Evolutionary conservation across 2,329 filamentous ascomycete genomes (phyloP).

Genomic region (Hysterium pulicare): DNA sequence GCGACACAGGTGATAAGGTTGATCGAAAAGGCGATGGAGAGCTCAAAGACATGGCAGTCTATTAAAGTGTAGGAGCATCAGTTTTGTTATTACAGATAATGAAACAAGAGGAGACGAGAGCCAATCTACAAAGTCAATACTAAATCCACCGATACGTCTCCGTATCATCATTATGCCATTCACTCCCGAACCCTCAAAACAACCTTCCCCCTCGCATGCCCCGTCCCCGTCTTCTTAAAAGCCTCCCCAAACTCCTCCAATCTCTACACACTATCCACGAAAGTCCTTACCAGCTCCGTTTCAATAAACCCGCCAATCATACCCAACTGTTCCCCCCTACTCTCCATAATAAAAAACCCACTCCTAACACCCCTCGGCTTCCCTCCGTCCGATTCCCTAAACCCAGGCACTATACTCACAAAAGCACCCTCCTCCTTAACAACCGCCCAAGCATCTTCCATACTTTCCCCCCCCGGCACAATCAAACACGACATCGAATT

Average conservation of each 20-base stretch:
- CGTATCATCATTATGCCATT: constrained; percentile 1
- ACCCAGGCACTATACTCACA: constrained; percentile 36
- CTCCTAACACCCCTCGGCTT: constrained; percentile 29
- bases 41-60: constrained; percentile 51
- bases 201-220: constrained; percentile 44
- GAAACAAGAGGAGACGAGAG: no score
- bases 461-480: constrained; percentile 40
- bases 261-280: constrained; percentile 43
- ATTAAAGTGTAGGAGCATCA: constrained; percentile 26
- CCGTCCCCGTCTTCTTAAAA: constrained; percentile 38
- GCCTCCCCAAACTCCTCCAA: constrained; percentile 41
- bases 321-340: constrained; percentile 35
- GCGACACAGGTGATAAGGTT: constrained; percentile 54
- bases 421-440: constrained; percentile 38
- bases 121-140: no score
- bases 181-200: constrained; percentile 20
- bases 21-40: constrained; percentile 55
- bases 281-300: constrained; percentile 32
- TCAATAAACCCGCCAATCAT: constrained; percentile 41
- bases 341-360: constrained; percentile 44
- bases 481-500: constrained; percentile 47
- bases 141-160: no score
- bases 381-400: constrained; percentile 25
- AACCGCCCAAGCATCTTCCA: constrained; percentile 43
- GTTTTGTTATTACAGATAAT: no score